Evolutionary conservation across 2,329 filamentous ascomycete genomes (phyloP), one percentile per base, ranked within the genome.

Genomic region (Hymenoscyphus salicellus): DNA sequence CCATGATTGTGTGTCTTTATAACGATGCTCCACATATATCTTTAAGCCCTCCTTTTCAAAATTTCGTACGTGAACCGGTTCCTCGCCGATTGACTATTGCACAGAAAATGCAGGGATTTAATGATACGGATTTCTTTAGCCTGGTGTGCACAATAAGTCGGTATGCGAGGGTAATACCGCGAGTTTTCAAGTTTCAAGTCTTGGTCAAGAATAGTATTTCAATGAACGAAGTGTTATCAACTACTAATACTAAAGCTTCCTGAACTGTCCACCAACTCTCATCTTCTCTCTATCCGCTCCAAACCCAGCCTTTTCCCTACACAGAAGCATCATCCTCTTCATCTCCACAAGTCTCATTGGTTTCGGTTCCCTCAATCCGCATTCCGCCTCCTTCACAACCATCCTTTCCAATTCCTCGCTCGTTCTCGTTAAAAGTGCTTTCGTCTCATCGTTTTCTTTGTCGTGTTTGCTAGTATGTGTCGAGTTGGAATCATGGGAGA

Each of bases 341-440:
- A 73, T 72, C 56, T 75, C 73, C 11, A 66, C 63, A 26, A 70
- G 63, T 55, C 72, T 63, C 33, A 73, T 52, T 8, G 73, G 73
- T 60, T 72, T 74, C 10, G 73, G 73, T 33, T 74, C 66, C 43
- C 58, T 63, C 58, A 75, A 60, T 16, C 67, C 66, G 65, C 73
- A 75, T 33, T 74, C 68, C 41, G 61, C 73, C 32, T 72, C 68
- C 63, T 74, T 74, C 1, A 74, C 62, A 5, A 75, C 63, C 70
- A 73, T 72, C 26, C 2, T 11, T 52, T 64, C 62, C 14, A 58
- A 60, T 46, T 56, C 30, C 38, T 46, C 58, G 46, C 41, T 26
- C 58, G 60, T 58, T 59, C 65, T 61, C 55, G 33, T 30, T 7
- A 55, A 28, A n/a, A 61, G 41, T 3, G 14, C 46, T 17, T 33